Base-by-base conservation (phyloP, 768 basidiomycete species). In the Chlorophyllum brunneum region DNA sequence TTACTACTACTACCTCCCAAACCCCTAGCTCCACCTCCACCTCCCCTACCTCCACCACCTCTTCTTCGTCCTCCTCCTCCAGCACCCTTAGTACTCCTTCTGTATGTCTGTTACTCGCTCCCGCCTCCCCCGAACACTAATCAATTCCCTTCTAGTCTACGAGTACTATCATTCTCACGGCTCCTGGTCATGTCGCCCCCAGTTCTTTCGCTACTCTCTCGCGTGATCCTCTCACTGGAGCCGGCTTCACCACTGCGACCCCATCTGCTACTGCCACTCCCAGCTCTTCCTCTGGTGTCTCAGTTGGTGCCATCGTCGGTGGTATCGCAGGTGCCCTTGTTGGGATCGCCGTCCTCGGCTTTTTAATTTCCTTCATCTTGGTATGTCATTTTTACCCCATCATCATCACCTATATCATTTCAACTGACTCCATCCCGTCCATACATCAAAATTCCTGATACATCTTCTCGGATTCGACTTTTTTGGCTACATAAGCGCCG, bases 301-400 rank as follows among this genome's bases (percentile, higher is more conserved):
- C 67, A 40, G 67, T 73, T 13, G 77, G 76, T n/a, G 61, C 73
- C 22, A 63, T 79, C 41, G 70, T 74, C 9, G 77, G 74, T 20
- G 73, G 68, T 40, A 65, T 79, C 27, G 64, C 63, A 1, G 76
- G 67, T 20, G 53, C 68, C 27, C 66, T 70, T 4, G 50, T 67
- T n/a, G 59, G 72, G 48, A 58, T 70, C 44, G 68, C 70, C 31
- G 37, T 75, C 50, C 49, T 72, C 43, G 69, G 68, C 20, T 67
- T 75, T 44, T 51, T 76, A 52, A 38, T 71, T 53, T 63, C 70
- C 18, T 75, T 68, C 61, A 56, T 76, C 54, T 57, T 76, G 37
- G 76, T 76, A 62, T n/a, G 70, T 59, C 40, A 20, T 18, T n/a
- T n/a, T n/a, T n/a, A n/a, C n/a, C n/a, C n/a, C n/a, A n/a, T n/a